Base-by-base conservation (phyloP, 345 rosid species). In the Brassica incana region DNA sequence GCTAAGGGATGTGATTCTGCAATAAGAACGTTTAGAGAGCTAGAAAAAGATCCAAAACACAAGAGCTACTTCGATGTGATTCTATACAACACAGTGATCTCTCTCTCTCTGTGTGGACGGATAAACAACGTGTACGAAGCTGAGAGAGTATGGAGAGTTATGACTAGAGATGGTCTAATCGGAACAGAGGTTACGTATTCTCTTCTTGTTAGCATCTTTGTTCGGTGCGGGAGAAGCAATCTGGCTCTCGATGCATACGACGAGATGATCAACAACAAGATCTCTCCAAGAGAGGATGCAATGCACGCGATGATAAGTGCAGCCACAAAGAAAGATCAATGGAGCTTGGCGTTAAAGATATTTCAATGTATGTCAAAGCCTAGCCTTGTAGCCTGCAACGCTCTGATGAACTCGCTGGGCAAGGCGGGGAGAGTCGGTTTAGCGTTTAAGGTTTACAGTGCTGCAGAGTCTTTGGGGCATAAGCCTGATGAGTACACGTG, bases 201-300 rank as follows among this genome's bases (percentile, higher is more conserved):
- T 43, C 70, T 87, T 14, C 83, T 92, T 18, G 76, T 92, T 75
- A 87, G 95, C 85, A 86, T 89, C 78, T 94, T 92, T 54, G 89
- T 84, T 69, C 87, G 90, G 45, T 89, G 91, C 16, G 83, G 89
- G 67, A 92, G 84, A 61, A 78, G 82, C 6, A 91, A 88, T 29
- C 81, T 89, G 38, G 97, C 97, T 0, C 75, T 91, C 70, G 92
- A 88, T 84, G 91, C 91, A 35, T 91, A 92, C 30, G 97, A 92
- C 30, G 97, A 92, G 79, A 90, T 94, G 97, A 50, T 88, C 60
- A 78, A 62, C 66, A 85, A 74, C 73, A 83, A 86, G 5, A 18
- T 89, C 16, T 70, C 74, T 83, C 87, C 92, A 1, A 79, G 86
- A 30, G 83, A 73, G 59, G 95, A 94, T 78, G 71, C 85, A 38